Evolutionary conservation across 176 grass and related monocot genomes (phyloP), one percentile per base, ranked within the genome.

Genomic region (Elymus sibiricus): DNA sequence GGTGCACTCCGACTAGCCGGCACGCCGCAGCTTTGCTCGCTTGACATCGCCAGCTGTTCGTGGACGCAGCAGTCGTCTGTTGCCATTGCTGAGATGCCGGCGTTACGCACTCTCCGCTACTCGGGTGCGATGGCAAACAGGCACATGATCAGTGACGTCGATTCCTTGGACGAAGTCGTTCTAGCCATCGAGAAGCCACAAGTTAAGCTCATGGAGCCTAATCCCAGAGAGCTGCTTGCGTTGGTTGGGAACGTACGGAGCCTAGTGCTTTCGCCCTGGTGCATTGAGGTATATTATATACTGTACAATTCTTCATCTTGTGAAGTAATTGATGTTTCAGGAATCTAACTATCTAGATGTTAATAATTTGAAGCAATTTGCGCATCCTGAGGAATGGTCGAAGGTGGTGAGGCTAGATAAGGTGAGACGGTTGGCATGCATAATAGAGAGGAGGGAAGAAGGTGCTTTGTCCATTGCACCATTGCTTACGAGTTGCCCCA

Each of bases 241-340:
- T 70, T 78, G 64, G 91, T 90, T 63, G 81, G 68, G 15, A 90
- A 93, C 70, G 80, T 27, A 62, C 81, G 34, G 27, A 87, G 70
- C 62, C 85, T 93, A 9, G 46, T 72, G 55, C 85, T 93, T 12
- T 93, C 91, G 14, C 76, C 91, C n/a, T 93, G 91, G 87, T 93
- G 91, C 84, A 90, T 90, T 49, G 87, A 93, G 91, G 91, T 92
- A 86, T 5, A 32, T 15, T 28, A 15, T 70, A 43, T 75, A 75
- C 28, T 60, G n/a, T n/a, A 17, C 11, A 79, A 51, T 70, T 84
- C 31, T 70, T 76, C 28, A 77, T 88, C 49, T 84, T 69, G 32
- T n/a, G 16, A 40, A 47, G 35, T 70, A 21, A 62, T 63, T 46
- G 11, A 12, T 55, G 7, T 69, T 74, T 53, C 15, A 14, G 78